Conservation (phyloP, 352 stramenopile genomes). For the Globisporangium solare region DNA sequence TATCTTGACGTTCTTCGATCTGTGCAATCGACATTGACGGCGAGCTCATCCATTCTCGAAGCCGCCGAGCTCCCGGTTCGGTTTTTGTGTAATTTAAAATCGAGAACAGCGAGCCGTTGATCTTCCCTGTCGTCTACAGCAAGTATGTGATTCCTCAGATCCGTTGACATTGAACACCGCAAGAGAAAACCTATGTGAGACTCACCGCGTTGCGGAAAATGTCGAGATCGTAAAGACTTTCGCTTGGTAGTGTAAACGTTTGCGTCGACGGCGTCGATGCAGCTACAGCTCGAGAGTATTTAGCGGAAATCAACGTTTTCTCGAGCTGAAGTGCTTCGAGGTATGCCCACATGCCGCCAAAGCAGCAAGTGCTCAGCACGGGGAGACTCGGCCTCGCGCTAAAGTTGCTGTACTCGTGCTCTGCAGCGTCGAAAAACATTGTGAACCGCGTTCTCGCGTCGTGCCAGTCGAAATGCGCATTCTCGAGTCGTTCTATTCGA, state of each 20-base stretch:
- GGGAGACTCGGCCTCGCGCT: constrained; percentile 13
- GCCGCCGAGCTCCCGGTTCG: constrained; percentile 20
- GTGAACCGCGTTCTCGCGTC: background rate
- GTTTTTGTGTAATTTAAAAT: constrained; percentile 35
- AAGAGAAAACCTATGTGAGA: background rate
- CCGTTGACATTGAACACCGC: too few relatives aligned
- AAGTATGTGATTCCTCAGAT: background rate
- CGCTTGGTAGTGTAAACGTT: constrained; percentile 19
- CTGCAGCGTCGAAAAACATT: constrained; percentile 8
- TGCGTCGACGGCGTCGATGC: constrained; percentile 1
- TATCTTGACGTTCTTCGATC: constrained; percentile 23
- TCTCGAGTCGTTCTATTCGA: constrained; percentile 23
- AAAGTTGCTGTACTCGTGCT: constrained; percentile 8
- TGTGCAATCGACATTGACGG: constrained; percentile 16
- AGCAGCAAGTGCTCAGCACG: constrained; percentile 22
- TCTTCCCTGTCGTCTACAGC: constrained; percentile 21
- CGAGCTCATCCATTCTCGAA: constrained; percentile 26
- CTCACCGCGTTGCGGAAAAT: constrained; percentile 37
- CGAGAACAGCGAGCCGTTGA: constrained; percentile 26
- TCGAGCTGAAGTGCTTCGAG: constrained; percentile 21
- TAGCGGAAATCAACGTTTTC: constrained; percentile 21
- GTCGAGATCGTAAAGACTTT: constrained; percentile 30
- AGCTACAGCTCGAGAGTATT: constrained; percentile 18
- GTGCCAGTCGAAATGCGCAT: constrained; percentile 21
- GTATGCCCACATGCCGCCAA: constrained; percentile 28